phyloP scores from a whole-genome alignment of 75 land plant species.

The Isoetes taiwanensis region DNA sequence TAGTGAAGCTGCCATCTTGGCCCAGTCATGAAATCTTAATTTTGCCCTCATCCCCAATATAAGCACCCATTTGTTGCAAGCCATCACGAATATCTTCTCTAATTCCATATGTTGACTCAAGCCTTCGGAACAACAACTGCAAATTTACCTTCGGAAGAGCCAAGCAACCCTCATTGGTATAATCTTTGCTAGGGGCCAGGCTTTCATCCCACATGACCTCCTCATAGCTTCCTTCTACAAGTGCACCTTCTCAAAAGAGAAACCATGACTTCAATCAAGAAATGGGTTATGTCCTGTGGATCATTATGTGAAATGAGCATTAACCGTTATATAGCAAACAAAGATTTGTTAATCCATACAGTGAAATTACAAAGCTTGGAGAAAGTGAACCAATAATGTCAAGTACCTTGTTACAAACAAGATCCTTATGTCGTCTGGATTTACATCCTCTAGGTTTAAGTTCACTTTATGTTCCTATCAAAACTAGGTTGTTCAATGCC shows the following conservation, averaged over 20 bases:
- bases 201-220: constrained; percentile 99
- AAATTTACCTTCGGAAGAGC: constrained; percentile 94
- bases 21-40: constrained; percentile 93
- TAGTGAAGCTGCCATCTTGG: constrained; percentile 90
- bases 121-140: constrained; percentile 84
- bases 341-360: no score
- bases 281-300: constrained; percentile 63
- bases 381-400: no score
- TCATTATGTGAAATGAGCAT: constrained; percentile 59
- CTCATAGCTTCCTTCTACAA: constrained; percentile 94
- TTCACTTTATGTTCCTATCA: constrained; percentile 62
- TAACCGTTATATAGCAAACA: constrained; percentile 33
- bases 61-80: constrained; percentile 76
- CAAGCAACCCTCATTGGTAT: constrained; percentile 90
- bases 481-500: constrained; percentile 72
- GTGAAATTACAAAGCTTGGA: no score
- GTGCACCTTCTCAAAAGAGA: constrained; percentile 85
- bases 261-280: constrained; percentile 71
- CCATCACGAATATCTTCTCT: constrained; percentile 94
- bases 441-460: constrained; percentile 50
- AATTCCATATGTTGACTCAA: constrained; percentile 97
- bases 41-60: constrained; percentile 79
- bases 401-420: constrained; percentile 86
- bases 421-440: constrained; percentile 56
- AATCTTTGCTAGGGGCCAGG: constrained; percentile 89